Percentiles rank a stretch among this genome's conserved stretches.
phyloP scores from a whole-genome alignment of 1,284 basidiomycete species.

The Tilletia walkeri region DNA sequence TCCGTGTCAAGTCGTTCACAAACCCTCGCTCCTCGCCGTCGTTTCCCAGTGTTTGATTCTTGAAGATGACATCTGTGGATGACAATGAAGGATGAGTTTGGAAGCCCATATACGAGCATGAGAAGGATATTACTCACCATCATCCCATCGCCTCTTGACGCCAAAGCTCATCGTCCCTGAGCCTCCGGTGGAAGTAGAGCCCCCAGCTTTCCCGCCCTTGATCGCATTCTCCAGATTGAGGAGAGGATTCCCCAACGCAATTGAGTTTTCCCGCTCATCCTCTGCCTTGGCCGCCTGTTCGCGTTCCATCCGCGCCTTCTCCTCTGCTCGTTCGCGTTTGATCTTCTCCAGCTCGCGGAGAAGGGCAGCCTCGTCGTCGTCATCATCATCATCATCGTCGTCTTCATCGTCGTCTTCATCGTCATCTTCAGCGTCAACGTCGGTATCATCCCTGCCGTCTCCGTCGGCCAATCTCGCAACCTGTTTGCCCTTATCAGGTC shows the following conservation, averaged over 20 bases:
- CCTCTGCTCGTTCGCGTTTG: constrained; percentile 43
- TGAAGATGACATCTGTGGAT: constrained; percentile 49
- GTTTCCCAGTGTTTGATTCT: constrained; percentile 47
- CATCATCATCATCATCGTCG: constrained; percentile 31
- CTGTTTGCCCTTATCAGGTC: constrained; percentile 15
- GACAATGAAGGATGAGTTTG: not conserved
- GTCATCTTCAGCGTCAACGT: constrained; percentile 5
- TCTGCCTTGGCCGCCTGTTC: constrained; percentile 20
- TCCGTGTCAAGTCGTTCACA: constrained; percentile 51
- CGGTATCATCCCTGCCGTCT: not conserved
- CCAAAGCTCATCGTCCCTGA: constrained; percentile 25
- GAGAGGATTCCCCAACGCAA: constrained; percentile 50
- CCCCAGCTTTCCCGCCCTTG: constrained; percentile 20
- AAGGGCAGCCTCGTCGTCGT: constrained; percentile 43
- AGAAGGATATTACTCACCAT: constrained; percentile 24
- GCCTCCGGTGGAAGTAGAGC: not conserved
- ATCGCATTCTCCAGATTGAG: constrained; percentile 45
- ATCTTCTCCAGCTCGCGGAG: constrained; percentile 50
- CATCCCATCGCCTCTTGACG: constrained; percentile 50
- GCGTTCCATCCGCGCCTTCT: constrained; percentile 29
- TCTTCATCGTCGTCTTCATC: constrained; percentile 20
- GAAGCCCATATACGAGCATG: not conserved
- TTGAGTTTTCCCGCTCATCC: constrained; percentile 39
- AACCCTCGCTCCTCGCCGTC: constrained; percentile 32
- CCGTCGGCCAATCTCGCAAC: not conserved